phyloP scores from a whole-genome alignment of 768 basidiomycete species.

The Flagelloscypha sp. region DNA sequence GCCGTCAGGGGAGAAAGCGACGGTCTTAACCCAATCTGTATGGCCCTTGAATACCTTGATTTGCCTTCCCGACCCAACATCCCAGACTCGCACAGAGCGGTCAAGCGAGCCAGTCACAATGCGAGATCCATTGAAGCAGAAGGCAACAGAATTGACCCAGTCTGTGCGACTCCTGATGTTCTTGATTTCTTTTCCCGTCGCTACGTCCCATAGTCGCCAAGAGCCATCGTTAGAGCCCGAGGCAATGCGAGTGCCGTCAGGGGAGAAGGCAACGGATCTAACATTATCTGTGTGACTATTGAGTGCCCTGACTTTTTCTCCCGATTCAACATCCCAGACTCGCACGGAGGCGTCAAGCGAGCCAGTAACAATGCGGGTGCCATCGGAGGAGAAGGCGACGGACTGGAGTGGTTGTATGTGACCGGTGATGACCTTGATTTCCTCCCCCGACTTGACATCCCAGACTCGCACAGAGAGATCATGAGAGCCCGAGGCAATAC shows the following conservation, averaged over 20 bases:
- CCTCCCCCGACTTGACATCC: constrained; percentile 5
- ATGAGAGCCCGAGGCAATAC: constrained; percentile 7
- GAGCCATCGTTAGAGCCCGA: constrained; percentile 7
- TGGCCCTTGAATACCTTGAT: constrained; percentile 1
- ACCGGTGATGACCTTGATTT: neutral
- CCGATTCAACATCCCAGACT: constrained; percentile 7
- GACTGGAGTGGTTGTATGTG: neutral
- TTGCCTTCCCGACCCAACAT: no score
- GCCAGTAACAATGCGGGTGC: constrained; percentile 6
- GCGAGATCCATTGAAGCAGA: constrained; percentile 15
- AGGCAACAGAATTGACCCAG: constrained; percentile 9
- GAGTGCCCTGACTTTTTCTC: neutral
- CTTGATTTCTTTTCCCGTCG: constrained; percentile 5
- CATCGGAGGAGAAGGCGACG: constrained; percentile 9
- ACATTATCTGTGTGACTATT: neutral
- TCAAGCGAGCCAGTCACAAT: no score
- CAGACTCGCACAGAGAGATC: constrained; percentile 8
- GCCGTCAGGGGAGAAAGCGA: constrained; percentile 9
- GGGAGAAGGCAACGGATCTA: constrained; percentile 8
- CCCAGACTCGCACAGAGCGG: no score
- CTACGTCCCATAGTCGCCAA: constrained; percentile 8
- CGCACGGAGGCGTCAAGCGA: constrained; percentile 6
- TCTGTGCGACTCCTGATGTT: constrained; percentile 7
- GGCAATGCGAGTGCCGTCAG: constrained; percentile 8
- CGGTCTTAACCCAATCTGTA: neutral